Percentiles rank a stretch among this genome's conserved stretches.
These are phyloP conservation scores for Aspergillus haitiensis DNA, from an alignment of 495 filamentous ascomycete genomes.

Conservation along the genomic window DNA sequence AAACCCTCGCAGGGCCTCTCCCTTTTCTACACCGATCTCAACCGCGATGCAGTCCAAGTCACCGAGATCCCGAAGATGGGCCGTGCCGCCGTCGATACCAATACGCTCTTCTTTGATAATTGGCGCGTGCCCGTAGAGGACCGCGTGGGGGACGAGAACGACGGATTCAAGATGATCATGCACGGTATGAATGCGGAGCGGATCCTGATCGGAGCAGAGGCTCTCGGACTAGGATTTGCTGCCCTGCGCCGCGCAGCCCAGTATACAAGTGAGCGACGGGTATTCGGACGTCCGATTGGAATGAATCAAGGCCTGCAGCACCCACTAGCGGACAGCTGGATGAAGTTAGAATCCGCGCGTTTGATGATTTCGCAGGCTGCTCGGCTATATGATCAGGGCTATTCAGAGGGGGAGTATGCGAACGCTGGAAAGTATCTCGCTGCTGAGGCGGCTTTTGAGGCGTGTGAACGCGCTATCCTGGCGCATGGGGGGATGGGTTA, in stretches of 20 bases:
- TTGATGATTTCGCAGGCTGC: constrained; percentile 68
- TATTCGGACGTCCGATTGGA: constrained; percentile 65
- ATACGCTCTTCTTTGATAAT: constrained; percentile 70
- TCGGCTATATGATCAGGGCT: constrained; percentile 57
- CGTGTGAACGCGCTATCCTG: constrained; percentile 60
- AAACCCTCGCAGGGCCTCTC: constrained; percentile 62
- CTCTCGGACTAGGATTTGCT: constrained; percentile 64
- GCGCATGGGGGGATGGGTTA: constrained; percentile 68
- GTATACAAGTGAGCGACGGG: constrained; percentile 59
- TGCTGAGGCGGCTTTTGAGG: constrained; percentile 64
- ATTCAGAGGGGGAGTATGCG: constrained; percentile 58
- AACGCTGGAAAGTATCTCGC: constrained; percentile 69
- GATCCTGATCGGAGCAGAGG: constrained; percentile 65
- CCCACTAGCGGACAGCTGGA: constrained; percentile 63
- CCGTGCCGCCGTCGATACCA: constrained; percentile 64
- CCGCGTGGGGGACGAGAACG: constrained; percentile 59
- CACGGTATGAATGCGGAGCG: constrained; percentile 75
- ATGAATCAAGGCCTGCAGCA: constrained; percentile 66
- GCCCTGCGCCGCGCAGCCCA: constrained; percentile 55
- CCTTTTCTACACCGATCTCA: constrained; percentile 64
- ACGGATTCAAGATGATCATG: constrained; percentile 66
- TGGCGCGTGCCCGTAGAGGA: constrained; percentile 50
- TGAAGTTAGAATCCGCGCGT: constrained; percentile 69
- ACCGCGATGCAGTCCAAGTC: constrained; percentile 52
- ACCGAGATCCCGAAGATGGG: constrained; percentile 69